Conservation (phyloP, 768 basidiomycete genomes). For the Kwoniella pini region DNA sequence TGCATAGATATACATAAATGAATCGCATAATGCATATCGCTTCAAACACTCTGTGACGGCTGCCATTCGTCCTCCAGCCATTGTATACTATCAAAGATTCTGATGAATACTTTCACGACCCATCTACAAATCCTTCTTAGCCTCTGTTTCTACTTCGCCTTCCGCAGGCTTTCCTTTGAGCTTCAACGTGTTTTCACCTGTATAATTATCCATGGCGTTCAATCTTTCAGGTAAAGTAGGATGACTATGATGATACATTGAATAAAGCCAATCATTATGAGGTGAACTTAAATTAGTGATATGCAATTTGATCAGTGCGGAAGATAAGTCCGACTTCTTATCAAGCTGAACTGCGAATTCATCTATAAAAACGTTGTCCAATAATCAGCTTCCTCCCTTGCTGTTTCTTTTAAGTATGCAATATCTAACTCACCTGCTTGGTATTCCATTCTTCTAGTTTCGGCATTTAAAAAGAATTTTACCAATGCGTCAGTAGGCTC, state of each 20-base stretch:
- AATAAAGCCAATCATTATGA: conserved; percentile 95
- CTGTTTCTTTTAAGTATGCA: conserved; percentile 41
- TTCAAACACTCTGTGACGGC: no score
- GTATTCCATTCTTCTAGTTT: conserved; percentile 86
- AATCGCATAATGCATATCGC: no score
- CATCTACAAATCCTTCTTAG: conserved; percentile 19
- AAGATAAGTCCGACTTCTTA: conserved; percentile 54
- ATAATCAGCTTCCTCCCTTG: conserved; percentile 58
- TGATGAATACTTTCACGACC: no score
- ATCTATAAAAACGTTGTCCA: conserved; percentile 56
- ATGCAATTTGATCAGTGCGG: conserved; percentile 78
- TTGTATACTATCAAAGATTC: no score
- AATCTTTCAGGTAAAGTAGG: conserved; percentile 90
- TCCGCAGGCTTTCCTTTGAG: neutral
- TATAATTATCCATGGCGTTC: conserved; percentile 66
- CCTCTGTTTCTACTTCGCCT: neutral
- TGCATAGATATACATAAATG: no score
- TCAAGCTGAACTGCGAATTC: conserved; percentile 86
- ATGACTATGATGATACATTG: conserved; percentile 93
- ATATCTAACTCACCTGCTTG: conserved; percentile 78
- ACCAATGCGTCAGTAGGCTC: conserved; percentile 54
- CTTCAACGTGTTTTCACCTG: conserved; percentile 16
- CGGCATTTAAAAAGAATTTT: conserved; percentile 66
- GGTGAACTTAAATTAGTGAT: conserved; percentile 90
- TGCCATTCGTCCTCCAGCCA: no score